Evolutionary conservation across 169 alveolate species (phyloP).

Genomic region (Plasmodium vivax): DNA sequence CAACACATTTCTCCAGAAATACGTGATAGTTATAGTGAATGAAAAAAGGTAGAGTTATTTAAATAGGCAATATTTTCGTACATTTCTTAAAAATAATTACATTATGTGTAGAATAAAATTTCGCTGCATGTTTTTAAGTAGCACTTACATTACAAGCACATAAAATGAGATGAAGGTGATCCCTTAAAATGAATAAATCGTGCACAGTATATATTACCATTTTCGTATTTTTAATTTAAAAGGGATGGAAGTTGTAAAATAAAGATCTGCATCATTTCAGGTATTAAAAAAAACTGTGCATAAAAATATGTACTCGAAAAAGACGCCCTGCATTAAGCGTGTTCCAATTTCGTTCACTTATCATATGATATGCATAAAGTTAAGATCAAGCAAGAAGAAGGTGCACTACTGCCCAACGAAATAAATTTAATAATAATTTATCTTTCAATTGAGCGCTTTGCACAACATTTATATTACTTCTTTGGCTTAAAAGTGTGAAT

Average conservation of each 20-base stretch:
- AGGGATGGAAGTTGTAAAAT: not conserved
- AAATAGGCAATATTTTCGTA: not conserved
- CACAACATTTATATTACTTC: not conserved
- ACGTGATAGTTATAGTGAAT: not conserved
- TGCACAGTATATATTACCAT: not conserved
- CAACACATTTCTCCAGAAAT: not conserved
- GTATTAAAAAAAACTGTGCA: not conserved
- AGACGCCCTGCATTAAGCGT: not conserved
- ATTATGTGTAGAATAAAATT: not conserved
- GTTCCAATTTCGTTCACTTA: not conserved
- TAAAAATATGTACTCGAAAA: not conserved
- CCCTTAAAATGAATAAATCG: not conserved
- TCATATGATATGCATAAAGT: not conserved
- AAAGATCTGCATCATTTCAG: not conserved
- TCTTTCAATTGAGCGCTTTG: not conserved
- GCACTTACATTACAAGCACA: not conserved
- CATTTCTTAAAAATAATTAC: not conserved
- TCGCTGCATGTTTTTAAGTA: not conserved
- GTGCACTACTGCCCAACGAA: not conserved
- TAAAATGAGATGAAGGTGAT: not conserved
- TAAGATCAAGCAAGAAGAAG: not conserved
- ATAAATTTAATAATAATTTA: not conserved
- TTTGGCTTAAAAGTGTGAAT: not conserved
- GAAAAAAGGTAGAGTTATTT: not conserved
- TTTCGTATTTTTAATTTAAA: not conserved